These are phyloP conservation scores for Rosa hybrid DNA, from an alignment of 331 rosid genomes.

Conservation along the genomic window DNA sequence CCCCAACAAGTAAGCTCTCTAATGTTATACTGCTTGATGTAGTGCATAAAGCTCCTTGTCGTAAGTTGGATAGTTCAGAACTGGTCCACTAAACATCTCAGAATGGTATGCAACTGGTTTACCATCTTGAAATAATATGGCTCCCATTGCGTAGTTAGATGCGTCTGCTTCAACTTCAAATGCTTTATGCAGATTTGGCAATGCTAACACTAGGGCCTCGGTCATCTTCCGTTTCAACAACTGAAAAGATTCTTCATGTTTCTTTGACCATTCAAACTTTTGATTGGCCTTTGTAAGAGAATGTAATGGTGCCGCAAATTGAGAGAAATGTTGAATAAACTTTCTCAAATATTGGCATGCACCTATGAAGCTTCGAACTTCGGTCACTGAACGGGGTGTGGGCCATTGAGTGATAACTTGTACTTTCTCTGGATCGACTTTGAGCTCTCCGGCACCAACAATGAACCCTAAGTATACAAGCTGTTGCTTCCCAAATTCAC, in stretches of 20 bases:
- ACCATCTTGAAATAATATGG: too few relatives aligned
- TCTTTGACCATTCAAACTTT: background rate
- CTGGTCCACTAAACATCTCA: background rate
- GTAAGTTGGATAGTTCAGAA: too few relatives aligned
- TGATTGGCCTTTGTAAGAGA: background rate
- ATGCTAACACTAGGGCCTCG: background rate
- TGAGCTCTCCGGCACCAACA: background rate
- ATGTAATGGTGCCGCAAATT: background rate
- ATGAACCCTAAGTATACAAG: background rate
- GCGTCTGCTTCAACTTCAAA: too few relatives aligned
- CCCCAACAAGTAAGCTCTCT: too few relatives aligned
- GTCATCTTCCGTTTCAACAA: background rate
- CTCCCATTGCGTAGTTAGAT: too few relatives aligned
- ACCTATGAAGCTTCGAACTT: background rate
- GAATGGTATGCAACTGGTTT: background rate
- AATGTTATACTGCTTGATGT: too few relatives aligned
- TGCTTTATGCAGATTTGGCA: background rate
- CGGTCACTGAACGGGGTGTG: background rate
- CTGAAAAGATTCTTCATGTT: background rate
- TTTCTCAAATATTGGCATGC: background rate
- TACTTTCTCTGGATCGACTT: background rate
- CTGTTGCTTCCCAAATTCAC: background rate
- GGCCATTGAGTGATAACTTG: background rate
- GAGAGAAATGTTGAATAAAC: background rate
- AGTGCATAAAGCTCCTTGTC: too few relatives aligned